Percentiles rank a stretch among this genome's conserved stretches.
Conservation (phyloP, 495 filamentous ascomycete species). For the Aspergillus incahuasiensis region DNA sequence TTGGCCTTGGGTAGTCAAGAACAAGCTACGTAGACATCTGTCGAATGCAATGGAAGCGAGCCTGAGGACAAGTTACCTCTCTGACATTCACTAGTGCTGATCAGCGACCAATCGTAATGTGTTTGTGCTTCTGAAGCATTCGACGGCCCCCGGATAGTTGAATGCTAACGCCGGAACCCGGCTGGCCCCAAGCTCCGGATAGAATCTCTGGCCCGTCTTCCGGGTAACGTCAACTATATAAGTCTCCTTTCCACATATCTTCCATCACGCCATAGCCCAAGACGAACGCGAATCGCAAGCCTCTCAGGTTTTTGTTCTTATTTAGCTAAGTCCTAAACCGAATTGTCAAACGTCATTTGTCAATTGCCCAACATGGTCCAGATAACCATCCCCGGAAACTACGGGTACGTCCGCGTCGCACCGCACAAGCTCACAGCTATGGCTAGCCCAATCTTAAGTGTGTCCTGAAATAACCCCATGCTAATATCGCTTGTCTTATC, state of each 20-base stretch:
- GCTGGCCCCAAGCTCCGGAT: slow-evolving; percentile 2
- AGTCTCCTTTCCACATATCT: background rate
- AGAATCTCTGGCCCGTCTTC: slow-evolving; percentile 6
- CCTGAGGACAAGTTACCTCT: background rate
- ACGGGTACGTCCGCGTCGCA: slow-evolving; percentile 36
- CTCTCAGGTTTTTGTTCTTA: background rate
- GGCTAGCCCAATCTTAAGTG: background rate
- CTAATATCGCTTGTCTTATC: background rate
- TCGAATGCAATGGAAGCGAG: slow-evolving; percentile 1
- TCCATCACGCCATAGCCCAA: background rate
- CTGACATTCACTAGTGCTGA: background rate
- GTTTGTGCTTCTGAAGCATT: too few species aligned
- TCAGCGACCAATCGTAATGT: background rate
- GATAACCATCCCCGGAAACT: slow-evolving; percentile 45
- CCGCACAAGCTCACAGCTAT: background rate
- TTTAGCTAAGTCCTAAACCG: background rate
- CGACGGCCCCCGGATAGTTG: background rate
- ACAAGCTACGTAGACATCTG: background rate
- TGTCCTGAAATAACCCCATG: background rate
- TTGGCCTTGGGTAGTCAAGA: background rate
- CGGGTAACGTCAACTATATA: slow-evolving; percentile 8
- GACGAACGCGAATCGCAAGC: background rate
- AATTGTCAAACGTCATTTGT: background rate
- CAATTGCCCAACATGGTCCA: slow-evolving; percentile 29
- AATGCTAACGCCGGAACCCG: slow-evolving; percentile 1